Conservation (phyloP, 2,329 filamentous ascomycete species). For the Leptoxyphium fumago region DNA sequence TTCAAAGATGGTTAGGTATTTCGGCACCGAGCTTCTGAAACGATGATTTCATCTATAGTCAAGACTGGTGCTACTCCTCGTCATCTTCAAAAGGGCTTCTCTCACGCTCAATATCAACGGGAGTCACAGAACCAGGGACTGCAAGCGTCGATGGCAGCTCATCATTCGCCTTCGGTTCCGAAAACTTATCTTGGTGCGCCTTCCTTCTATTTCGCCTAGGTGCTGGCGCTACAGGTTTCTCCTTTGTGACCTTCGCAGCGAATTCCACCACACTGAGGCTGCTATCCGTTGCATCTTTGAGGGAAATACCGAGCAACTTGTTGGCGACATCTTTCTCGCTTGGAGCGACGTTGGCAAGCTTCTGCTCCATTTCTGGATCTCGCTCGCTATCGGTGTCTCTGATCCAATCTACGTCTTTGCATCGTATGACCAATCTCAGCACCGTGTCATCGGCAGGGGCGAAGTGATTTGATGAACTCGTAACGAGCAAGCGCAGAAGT, state of each 20-base stretch:
- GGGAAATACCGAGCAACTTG: constrained; percentile 55
- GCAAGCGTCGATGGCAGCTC: constrained; percentile 8
- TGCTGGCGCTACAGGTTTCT: constrained; percentile 70
- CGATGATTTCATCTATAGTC: too few relatives aligned
- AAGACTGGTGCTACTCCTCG: constrained; percentile 1
- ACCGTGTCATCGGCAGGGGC: constrained; percentile 71
- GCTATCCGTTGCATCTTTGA: constrained; percentile 55
- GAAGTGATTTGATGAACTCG: constrained; percentile 45
- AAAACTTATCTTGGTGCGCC: not conserved
- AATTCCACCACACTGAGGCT: constrained; percentile 64
- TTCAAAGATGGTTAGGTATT: too few relatives aligned
- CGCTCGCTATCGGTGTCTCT: constrained; percentile 18
- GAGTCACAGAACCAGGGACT: constrained; percentile 7
- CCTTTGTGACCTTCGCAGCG: constrained; percentile 51
- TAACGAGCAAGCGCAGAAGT: constrained; percentile 53
- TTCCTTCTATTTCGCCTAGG: constrained; percentile 46
- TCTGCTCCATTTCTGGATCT: constrained; percentile 13
- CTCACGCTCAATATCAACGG: constrained; percentile 3
- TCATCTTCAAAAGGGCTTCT: constrained; percentile 10
- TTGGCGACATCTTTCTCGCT: constrained; percentile 23
- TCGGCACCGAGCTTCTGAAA: too few relatives aligned
- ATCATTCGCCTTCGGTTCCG: constrained; percentile 9
- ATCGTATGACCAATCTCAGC: constrained; percentile 59
- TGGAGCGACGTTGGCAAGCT: constrained; percentile 13
- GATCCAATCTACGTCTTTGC: constrained; percentile 30